Conservation (phyloP, 148 eudicot genomes). For the Fallopia convolvulus region DNA sequence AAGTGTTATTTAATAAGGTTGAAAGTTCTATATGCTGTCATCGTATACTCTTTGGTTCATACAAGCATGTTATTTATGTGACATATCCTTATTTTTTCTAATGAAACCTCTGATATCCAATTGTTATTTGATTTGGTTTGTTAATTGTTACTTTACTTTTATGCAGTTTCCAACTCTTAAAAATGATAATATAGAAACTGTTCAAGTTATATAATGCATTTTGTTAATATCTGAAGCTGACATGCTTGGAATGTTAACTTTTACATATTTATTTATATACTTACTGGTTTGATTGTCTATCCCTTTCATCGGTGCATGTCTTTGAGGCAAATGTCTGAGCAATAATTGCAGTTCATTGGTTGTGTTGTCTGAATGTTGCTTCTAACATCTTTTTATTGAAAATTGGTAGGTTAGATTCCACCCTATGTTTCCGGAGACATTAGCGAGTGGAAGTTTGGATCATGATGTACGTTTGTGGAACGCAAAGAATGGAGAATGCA, state of each 20-base stretch:
- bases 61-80: background rate
- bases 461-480: constrained; percentile 99
- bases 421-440: constrained; percentile 51
- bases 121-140: background rate
- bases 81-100: background rate
- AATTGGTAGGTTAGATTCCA: constrained; percentile 68
- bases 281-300: background rate
- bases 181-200: background rate
- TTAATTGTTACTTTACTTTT: background rate
- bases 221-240: background rate
- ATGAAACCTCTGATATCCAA: background rate
- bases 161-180: background rate
- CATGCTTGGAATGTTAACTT: background rate
- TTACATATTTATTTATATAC: background rate
- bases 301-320: background rate
- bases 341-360: background rate
- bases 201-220: background rate
- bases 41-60: background rate
- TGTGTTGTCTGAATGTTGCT: background rate
- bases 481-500: constrained; percentile 79
- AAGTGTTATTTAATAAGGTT: constrained; percentile 22
- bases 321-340: background rate
- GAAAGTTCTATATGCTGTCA: background rate
- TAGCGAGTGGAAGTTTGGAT: constrained; percentile 97
- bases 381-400: background rate